Percentiles rank a stretch among this genome's conserved stretches.
Evolutionary conservation across 2,329 filamentous ascomycete genomes (phyloP).

Genomic region (Ophiostoma australiae): DNA sequence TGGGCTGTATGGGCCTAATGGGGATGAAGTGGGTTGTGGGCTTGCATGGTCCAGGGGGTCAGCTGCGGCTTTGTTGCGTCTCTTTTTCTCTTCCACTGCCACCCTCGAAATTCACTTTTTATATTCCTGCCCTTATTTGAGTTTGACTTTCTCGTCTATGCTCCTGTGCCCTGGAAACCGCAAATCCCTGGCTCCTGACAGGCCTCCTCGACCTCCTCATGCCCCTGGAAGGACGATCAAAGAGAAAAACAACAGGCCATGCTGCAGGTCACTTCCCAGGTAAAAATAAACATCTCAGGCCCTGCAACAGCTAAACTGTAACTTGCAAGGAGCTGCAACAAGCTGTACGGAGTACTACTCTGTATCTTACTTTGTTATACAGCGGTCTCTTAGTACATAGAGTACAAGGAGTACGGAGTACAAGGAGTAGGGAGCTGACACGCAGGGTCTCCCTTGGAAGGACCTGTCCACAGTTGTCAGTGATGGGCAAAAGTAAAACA

Average conservation of each 20-base stretch:
- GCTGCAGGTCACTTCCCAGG: not conserved
- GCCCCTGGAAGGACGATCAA: not conserved
- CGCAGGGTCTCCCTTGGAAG: not conserved
- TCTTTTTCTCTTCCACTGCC: not conserved
- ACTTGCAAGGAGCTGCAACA: slow-evolving; percentile 5
- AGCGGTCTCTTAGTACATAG: too few species aligned
- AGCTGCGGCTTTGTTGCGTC: not conserved
- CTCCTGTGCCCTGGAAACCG: not conserved
- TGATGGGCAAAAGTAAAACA: not conserved
- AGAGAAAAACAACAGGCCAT: not conserved
- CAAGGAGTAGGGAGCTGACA: not conserved
- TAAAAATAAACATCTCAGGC: not conserved
- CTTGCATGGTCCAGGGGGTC: not conserved
- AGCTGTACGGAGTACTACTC: too few species aligned
- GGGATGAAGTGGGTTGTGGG: not conserved
- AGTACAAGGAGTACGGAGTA: not conserved
- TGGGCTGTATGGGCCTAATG: not conserved
- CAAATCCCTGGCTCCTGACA: not conserved
- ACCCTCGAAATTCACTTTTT: not conserved
- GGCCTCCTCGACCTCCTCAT: not conserved
- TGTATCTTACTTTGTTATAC: too few species aligned
- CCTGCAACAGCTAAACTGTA: not conserved
- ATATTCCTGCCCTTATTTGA: not conserved
- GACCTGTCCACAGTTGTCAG: not conserved
- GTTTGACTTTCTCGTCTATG: not conserved